Evolutionary conservation across 805 yeast genomes (phyloP).

Genomic region (Kazachstania kunashirensis): DNA sequence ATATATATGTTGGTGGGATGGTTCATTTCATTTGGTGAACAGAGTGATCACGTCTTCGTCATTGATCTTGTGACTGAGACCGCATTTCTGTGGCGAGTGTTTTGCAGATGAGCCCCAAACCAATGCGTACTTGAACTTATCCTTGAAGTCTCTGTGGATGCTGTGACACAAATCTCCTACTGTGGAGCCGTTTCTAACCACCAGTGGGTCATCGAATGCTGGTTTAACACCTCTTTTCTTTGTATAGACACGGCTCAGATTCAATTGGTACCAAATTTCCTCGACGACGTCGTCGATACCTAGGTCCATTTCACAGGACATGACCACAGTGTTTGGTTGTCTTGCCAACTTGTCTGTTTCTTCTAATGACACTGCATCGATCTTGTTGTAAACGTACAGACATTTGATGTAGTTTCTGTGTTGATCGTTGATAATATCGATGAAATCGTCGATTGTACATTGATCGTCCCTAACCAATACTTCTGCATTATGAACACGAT

Average conservation of each 20-base stretch:
- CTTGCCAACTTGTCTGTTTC: constrained; percentile 90
- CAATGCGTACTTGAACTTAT: constrained; percentile 84
- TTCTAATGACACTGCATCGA: constrained; percentile 90
- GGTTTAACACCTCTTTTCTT: constrained; percentile 80
- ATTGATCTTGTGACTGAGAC: constrained; percentile 67
- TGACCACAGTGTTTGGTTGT: constrained; percentile 85
- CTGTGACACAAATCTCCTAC: constrained; percentile 85
- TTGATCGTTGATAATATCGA: constrained; percentile 79
- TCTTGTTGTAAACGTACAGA: constrained; percentile 86
- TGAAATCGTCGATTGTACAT: constrained; percentile 84
- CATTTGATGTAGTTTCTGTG: constrained; percentile 87
- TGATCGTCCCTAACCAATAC: constrained; percentile 82
- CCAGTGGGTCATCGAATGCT: constrained; percentile 81
- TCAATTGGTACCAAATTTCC: constrained; percentile 85
- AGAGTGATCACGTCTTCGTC: constrained; percentile 94
- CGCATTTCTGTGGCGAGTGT: constrained; percentile 95
- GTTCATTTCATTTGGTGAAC: constrained; percentile 75
- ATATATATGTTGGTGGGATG: not conserved
- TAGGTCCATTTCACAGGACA: constrained; percentile 81
- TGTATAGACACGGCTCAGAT: constrained; percentile 72
- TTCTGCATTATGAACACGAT: constrained; percentile 87
- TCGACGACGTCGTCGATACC: constrained; percentile 84
- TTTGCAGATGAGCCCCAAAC: constrained; percentile 96
- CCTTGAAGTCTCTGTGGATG: constrained; percentile 85
- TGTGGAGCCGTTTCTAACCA: constrained; percentile 69